Evolutionary conservation across 129 eudicot species (phyloP).

Genomic region (Sambucus nigra): DNA sequence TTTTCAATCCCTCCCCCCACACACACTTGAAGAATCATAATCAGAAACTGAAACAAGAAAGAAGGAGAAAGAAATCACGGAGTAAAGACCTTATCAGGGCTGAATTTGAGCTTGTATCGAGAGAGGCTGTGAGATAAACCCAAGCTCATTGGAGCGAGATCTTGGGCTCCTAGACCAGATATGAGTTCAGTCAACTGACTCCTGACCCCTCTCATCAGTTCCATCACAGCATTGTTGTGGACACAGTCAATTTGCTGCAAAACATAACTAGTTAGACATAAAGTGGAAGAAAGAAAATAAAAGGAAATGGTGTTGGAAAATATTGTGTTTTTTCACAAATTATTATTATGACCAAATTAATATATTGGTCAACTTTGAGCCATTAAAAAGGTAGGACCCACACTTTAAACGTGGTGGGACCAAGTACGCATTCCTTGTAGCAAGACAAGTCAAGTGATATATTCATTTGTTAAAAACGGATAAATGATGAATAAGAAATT

Average conservation of each 20-base stretch:
- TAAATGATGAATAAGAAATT: too few relatives aligned
- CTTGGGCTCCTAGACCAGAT: slow-evolving; percentile 81
- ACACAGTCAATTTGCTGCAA: slow-evolving; percentile 87
- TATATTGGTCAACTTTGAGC: too few relatives aligned
- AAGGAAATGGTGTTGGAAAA: neutral
- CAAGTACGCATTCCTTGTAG: too few relatives aligned
- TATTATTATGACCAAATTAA: too few relatives aligned
- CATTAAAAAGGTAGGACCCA: too few relatives aligned
- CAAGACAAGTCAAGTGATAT: too few relatives aligned
- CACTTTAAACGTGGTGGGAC: too few relatives aligned
- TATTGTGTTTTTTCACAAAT: too few relatives aligned
- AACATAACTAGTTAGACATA: neutral
- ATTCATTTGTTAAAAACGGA: too few relatives aligned
- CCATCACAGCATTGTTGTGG: slow-evolving; percentile 79
- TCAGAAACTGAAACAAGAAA: neutral
- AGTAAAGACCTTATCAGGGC: slow-evolving; percentile 72
- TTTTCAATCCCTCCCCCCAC: too few relatives aligned
- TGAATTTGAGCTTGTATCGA: slow-evolving; percentile 83
- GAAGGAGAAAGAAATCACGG: neutral
- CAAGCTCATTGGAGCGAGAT: slow-evolving; percentile 95
- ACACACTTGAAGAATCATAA: too few relatives aligned
- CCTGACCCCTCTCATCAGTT: slow-evolving; percentile 91
- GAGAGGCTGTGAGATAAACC: slow-evolving; percentile 96
- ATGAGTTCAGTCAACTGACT: slow-evolving; percentile 86
- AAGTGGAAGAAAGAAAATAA: neutral